Percentiles rank a stretch among this genome's conserved stretches.
These are phyloP conservation scores for Nicotiana otophora DNA, from an alignment of 257 asterid species.

Conservation along the genomic window DNA sequence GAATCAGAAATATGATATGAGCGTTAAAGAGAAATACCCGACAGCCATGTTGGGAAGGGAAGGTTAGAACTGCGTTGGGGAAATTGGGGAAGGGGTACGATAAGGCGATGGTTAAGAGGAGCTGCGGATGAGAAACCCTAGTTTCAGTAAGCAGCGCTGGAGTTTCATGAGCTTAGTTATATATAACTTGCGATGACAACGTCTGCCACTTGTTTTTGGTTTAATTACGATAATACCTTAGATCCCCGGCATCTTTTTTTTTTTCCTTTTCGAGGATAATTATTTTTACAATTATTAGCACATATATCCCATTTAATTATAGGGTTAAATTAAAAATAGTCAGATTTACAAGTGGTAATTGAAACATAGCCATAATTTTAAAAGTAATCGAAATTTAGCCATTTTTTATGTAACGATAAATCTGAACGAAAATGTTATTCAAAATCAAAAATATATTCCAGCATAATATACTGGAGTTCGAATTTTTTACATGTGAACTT, in stretches of 20 bases:
- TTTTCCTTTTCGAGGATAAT: neutral
- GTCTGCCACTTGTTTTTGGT: neutral
- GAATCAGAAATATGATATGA: neutral
- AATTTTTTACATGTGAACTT: too few relatives aligned
- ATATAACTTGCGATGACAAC: neutral
- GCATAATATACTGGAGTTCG: too few relatives aligned
- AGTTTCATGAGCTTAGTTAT: neutral
- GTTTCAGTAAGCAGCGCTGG: neutral
- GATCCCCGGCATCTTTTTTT: neutral
- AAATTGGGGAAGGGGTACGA: neutral
- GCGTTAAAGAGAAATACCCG: constrained; percentile 11
- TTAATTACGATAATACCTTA: too few relatives aligned
- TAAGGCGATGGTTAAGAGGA: neutral
- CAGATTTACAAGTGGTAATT: too few relatives aligned
- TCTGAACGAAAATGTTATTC: too few relatives aligned
- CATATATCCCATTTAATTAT: too few relatives aligned
- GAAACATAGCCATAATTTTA: too few relatives aligned
- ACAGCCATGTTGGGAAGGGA: constrained; percentile 22
- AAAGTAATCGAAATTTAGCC: too few relatives aligned
- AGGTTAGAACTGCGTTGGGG: neutral
- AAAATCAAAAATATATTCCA: too few relatives aligned
- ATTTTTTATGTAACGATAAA: too few relatives aligned
- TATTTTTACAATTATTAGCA: too few relatives aligned
- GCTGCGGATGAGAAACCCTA: constrained; percentile 14
- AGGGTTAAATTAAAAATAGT: too few relatives aligned